These are phyloP conservation scores for Petunia secreta DNA, from an alignment of 257 asterid species.

Conservation along the genomic window DNA sequence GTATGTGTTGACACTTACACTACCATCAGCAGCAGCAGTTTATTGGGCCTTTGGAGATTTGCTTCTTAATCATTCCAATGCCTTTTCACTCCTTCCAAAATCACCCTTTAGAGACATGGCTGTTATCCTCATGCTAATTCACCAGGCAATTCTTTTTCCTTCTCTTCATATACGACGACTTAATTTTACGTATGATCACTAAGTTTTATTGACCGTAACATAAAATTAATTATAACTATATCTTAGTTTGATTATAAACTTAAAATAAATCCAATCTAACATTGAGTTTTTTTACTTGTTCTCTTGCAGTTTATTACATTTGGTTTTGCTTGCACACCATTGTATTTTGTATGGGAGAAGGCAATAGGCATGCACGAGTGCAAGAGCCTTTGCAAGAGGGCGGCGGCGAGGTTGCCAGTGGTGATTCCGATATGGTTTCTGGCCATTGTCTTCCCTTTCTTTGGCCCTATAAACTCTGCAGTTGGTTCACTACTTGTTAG, in stretches of 20 bases:
- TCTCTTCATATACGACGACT: neutral
- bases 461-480: slow-evolving; percentile 92
- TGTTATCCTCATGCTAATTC: slow-evolving; percentile 90
- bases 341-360: slow-evolving; percentile 96
- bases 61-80: slow-evolving; percentile 91
- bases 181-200: too few relatives aligned
- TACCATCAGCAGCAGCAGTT: slow-evolving; percentile 90
- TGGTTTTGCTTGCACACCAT: slow-evolving; percentile 96
- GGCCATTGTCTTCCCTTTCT: slow-evolving; percentile 91
- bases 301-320: slow-evolving; percentile 80
- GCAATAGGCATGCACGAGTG: slow-evolving; percentile 91
- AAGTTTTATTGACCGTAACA: too few relatives aligned
- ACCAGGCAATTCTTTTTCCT: slow-evolving; percentile 55
- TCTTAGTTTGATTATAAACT: too few relatives aligned
- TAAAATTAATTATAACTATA: too few relatives aligned
- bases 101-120: slow-evolving; percentile 91
- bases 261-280: neutral
- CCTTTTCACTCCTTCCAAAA: slow-evolving; percentile 82
- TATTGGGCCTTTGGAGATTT: slow-evolving; percentile 96
- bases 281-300: neutral
- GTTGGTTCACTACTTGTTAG: slow-evolving; percentile 94
- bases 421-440: slow-evolving; percentile 94
- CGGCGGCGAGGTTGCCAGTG: slow-evolving; percentile 78
- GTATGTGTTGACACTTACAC: slow-evolving; percentile 83
- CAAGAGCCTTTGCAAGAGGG: slow-evolving; percentile 89